A percentile compares a stretch with the other conserved stretches of the same genome.
phyloP scores from a whole-genome alignment of 495 filamentous ascomycete genomes.

The Penicillium cataractarum region DNA sequence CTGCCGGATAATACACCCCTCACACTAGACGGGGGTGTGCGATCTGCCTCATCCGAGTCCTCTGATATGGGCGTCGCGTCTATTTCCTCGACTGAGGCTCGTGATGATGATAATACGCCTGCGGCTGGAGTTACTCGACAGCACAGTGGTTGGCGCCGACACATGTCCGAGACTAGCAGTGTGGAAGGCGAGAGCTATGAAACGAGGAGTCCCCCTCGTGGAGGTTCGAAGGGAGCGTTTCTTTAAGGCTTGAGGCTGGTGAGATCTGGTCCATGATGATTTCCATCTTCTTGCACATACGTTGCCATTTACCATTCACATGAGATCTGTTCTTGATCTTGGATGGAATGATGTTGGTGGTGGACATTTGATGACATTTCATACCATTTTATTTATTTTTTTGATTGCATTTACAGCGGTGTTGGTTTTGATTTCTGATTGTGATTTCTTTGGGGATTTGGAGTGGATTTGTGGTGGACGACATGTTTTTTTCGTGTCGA shows the following conservation, averaged over 20 bases:
- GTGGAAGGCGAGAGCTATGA: slow-evolving; percentile 19
- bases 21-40: slow-evolving; percentile 15
- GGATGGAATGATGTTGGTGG: not conserved
- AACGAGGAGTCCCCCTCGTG: slow-evolving; percentile 10
- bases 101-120: slow-evolving; percentile 18
- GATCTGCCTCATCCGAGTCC: slow-evolving; percentile 23
- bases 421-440: not conserved
- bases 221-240: slow-evolving; percentile 22
- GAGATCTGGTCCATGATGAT: not conserved
- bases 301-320: not conserved
- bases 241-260: slow-evolving; percentile 13
- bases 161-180: slow-evolving; percentile 32
- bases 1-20: slow-evolving; percentile 30
- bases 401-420: slow-evolving; percentile 2
- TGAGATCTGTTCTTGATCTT: not conserved
- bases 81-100: slow-evolving; percentile 20
- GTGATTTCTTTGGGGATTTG: not conserved
- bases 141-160: slow-evolving; percentile 41
- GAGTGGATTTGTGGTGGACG: too few species aligned
- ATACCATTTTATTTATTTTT: not conserved
- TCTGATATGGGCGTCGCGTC: slow-evolving; percentile 30
- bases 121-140: slow-evolving; percentile 21
- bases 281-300: not conserved
- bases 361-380: not conserved
- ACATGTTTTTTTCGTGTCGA: not conserved